Conservation (phyloP, 2,329 filamentous ascomycete genomes). For the Cladosporium sp. region DNA sequence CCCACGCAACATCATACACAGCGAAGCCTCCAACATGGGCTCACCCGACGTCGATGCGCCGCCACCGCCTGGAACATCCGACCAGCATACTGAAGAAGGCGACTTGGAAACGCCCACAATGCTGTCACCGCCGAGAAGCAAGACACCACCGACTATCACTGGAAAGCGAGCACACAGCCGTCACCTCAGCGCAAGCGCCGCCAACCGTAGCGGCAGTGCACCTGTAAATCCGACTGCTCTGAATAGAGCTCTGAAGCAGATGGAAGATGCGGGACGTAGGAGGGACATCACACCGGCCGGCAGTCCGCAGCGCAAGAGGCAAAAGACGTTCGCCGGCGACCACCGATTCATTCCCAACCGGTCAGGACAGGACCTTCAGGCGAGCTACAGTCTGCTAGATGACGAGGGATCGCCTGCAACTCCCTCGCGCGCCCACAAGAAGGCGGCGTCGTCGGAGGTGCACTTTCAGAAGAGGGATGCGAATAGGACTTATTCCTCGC, state of each 20-base stretch:
- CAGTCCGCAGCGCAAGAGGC: conserved; percentile 63
- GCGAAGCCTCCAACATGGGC: background rate
- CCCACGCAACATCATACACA: background rate
- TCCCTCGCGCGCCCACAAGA: conserved; percentile 76
- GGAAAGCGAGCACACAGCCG: conserved; percentile 38
- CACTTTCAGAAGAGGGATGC: conserved; percentile 96
- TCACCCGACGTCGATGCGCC: conserved; percentile 4
- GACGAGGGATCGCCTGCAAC: conserved; percentile 91
- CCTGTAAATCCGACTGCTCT: conserved; percentile 54
- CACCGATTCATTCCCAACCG: conserved; percentile 89
- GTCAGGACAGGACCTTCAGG: conserved; percentile 85
- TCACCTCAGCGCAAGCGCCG: conserved; percentile 18
- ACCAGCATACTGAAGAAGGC: background rate
- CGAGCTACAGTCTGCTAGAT: conserved; percentile 84
- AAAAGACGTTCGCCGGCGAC: conserved; percentile 56
- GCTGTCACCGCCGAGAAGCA: conserved; percentile 52
- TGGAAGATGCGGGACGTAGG: conserved; percentile 53
- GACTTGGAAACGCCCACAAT: conserved; percentile 37
- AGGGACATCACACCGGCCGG: conserved; percentile 55
- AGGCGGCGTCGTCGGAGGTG: conserved; percentile 79
- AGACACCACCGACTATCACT: conserved; percentile 52
- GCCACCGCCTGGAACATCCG: background rate
- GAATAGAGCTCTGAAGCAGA: conserved; percentile 55
- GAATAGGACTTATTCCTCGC: conserved; percentile 81
- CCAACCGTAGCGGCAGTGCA: conserved; percentile 40